Evolutionary conservation across 306 rosid species (phyloP), one percentile per base, ranked within the genome.

Genomic region (Argentina anserina): DNA sequence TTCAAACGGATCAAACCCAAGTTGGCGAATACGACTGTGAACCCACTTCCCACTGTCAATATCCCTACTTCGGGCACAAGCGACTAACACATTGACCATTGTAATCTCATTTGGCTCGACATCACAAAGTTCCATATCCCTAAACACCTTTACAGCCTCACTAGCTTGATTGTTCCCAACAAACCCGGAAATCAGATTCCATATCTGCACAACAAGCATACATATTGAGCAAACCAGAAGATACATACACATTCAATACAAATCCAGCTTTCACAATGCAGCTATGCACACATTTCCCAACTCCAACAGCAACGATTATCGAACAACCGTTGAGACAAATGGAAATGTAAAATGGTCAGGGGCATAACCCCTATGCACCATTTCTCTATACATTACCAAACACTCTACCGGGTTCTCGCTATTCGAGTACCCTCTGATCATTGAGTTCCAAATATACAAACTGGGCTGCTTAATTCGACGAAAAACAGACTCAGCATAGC

Each of bases 281-380:
- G 46, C 60, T 68, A 79, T 88, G 96, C 79, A 90, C 72, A 47
- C 85, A 72, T 84, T 81, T 84, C 40, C 96, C 98, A 65, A 17
- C 80, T 13, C 12, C 12, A 36, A 12, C 59, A 71, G 84, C 82
- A 65, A 2, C 7, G 67, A 78, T 29, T 20, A 71, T 6, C 9
- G 84, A 82, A 82, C 91, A 58, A 25, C 84, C 87, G 80, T 90
- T 92, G 58, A 92, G 87, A 80, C 90, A 37, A 92, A 88, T 11
- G 95, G 92, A 82, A 85, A 90, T 6, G 96, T 87, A 61, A 92
- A 90, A 79, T 88, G 82, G 84, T 88, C 86, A 0, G 95, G 92
- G 14, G 81, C 64, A 78, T 76, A 80, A 25, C 92, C 91, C 77
- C 29, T 75, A 47, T 71, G 85, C 68, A 78, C 76, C 98, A 88